A percentile compares a stretch with the other conserved stretches of the same genome.
These are phyloP conservation scores for Leccinum boreale DNA, from an alignment of 768 basidiomycete genomes.

Conservation along the genomic window DNA sequence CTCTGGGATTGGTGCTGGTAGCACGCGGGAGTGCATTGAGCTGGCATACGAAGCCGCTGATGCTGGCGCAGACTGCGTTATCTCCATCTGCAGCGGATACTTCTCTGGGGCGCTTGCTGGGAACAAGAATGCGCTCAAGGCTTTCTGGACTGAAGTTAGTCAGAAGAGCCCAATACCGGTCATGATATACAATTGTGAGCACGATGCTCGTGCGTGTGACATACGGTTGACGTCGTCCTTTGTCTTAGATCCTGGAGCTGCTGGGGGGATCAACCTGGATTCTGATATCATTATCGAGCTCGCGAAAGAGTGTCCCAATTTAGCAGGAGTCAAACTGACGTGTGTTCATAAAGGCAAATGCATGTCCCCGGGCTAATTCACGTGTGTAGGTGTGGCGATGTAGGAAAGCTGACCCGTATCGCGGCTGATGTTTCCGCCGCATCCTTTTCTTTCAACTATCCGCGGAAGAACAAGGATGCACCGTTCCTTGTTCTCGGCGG, in stretches of 20 bases:
- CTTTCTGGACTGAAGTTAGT: conserved; percentile 74
- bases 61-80: conserved; percentile 83
- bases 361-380: conserved; percentile 4
- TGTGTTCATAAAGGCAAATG: conserved; percentile 36
- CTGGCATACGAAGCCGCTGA: conserved; percentile 73
- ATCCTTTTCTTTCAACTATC: conserved; percentile 53
- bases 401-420: conserved; percentile 88
- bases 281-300: conserved; percentile 84
- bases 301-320: conserved; percentile 71
- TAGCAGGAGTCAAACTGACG: conserved; percentile 88
- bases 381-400: conserved; percentile 72
- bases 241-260: conserved; percentile 74
- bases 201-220: background rate
- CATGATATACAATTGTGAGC: conserved; percentile 83
- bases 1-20: conserved; percentile 79
- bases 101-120: conserved; percentile 71
- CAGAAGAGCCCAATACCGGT: conserved; percentile 83
- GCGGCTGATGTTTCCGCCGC: conserved; percentile 60
- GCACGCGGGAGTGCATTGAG: conserved; percentile 79
- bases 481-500: conserved; percentile 87
- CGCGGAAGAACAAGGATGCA: conserved; percentile 61
- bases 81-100: conserved; percentile 86
- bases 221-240: background rate
- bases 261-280: conserved; percentile 88
- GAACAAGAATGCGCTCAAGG: conserved; percentile 67